These are phyloP conservation scores for Saraca asoca DNA, from an alignment of 331 rosid species.

Conservation along the genomic window DNA sequence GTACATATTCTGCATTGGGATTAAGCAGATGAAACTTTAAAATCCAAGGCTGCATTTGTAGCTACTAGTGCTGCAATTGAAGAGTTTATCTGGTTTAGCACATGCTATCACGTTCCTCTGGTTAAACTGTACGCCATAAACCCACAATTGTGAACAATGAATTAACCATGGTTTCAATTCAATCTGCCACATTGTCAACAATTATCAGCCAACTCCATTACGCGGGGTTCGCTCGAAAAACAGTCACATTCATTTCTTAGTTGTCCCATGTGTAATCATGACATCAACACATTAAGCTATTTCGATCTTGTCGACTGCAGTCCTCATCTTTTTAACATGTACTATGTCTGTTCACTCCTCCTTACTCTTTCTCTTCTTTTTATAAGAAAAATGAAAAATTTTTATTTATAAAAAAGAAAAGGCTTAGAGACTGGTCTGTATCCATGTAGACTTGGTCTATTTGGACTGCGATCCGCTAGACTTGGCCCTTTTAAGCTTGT, in stretches of 20 bases:
- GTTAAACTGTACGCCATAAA: slow-evolving; percentile 39
- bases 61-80: slow-evolving; percentile 55
- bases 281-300: slow-evolving; percentile 29
- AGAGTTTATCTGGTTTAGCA: slow-evolving; percentile 40
- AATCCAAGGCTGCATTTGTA: slow-evolving; percentile 27
- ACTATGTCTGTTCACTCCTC: no score
- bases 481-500: no score
- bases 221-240: slow-evolving; percentile 11
- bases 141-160: slow-evolving; percentile 33
- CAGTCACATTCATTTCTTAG: slow-evolving; percentile 4
- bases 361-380: no score
- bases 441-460: no score
- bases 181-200: slow-evolving; percentile 27
- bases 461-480: no score
- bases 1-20: not conserved
- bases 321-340: no score
- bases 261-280: slow-evolving; percentile 22
- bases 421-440: no score
- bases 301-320: not conserved
- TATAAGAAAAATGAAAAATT: no score
- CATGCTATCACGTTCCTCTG: slow-evolving; percentile 33
- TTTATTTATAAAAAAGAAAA: no score
- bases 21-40: not conserved
- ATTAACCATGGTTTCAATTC: not conserved
- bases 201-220: slow-evolving; percentile 5